Evolutionary conservation across 1,284 basidiomycete genomes (phyloP).

Genomic region (Porodaedalea pini): DNA sequence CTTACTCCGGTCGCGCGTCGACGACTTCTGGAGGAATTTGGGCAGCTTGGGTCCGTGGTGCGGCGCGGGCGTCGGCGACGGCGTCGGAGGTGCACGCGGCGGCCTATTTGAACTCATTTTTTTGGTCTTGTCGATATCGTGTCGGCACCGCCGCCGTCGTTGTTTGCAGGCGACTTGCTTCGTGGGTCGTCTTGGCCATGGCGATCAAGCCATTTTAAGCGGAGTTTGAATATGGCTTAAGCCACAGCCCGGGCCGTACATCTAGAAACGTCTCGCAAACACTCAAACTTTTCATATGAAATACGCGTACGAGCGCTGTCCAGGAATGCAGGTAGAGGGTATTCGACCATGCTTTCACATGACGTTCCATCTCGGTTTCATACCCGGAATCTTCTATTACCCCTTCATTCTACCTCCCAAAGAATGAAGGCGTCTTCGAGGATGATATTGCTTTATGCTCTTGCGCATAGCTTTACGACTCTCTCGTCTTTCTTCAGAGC

Average conservation of each 20-base stretch:
- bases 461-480: too few relatives aligned
- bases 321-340: too few relatives aligned
- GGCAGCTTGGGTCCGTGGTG: constrained; percentile 45
- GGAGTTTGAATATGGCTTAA: not conserved
- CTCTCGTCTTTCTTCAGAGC: too few relatives aligned
- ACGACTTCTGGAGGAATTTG: constrained; percentile 60
- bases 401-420: too few relatives aligned
- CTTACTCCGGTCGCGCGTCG: constrained; percentile 52
- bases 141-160: constrained; percentile 14
- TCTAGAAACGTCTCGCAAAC: not conserved
- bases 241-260: not conserved
- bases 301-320: too few relatives aligned
- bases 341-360: not conserved
- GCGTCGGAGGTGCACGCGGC: constrained; percentile 21
- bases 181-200: not conserved
- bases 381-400: not conserved
- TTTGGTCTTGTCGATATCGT: not conserved
- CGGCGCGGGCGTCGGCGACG: constrained; percentile 13
- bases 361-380: too few relatives aligned
- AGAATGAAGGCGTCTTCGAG: too few relatives aligned
- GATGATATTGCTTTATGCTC: too few relatives aligned
- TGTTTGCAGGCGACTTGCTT: not conserved
- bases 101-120: constrained; percentile 13
- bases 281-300: not conserved
- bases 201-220: constrained; percentile 5